phyloP scores from a whole-genome alignment of 169 alveolate species.

The Plasmodium fragile region DNA sequence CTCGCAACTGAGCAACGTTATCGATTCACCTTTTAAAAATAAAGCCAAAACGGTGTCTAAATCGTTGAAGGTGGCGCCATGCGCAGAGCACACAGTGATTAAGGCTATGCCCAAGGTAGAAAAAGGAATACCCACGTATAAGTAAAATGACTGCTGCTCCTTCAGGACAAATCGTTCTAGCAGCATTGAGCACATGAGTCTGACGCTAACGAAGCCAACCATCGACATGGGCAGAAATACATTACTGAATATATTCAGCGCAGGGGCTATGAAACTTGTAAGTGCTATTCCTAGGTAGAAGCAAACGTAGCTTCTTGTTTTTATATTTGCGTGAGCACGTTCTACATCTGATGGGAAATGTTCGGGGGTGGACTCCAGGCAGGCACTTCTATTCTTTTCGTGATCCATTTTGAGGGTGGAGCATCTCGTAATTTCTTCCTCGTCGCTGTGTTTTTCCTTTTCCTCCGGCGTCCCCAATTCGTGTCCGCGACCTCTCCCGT shows the following conservation, averaged over 20 bases:
- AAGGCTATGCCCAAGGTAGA: slow-evolving; percentile 18
- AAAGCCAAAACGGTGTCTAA: slow-evolving; percentile 23
- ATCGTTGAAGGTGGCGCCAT: neutral
- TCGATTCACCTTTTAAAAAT: slow-evolving; percentile 12
- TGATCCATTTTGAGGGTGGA: neutral
- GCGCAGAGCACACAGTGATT: slow-evolving; percentile 15
- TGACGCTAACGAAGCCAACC: slow-evolving; percentile 53
- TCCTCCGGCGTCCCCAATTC: neutral
- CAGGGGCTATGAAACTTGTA: slow-evolving; percentile 41
- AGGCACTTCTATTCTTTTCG: neutral
- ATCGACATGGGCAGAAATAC: slow-evolving; percentile 18
- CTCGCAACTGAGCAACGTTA: slow-evolving; percentile 6
- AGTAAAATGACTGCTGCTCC: slow-evolving; percentile 21
- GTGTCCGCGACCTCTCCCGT: too few relatives aligned
- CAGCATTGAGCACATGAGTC: slow-evolving; percentile 33
- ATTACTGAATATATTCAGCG: slow-evolving; percentile 25
- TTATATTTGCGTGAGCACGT: neutral
- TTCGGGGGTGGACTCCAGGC: neutral
- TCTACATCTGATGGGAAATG: neutral
- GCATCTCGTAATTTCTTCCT: slow-evolving; percentile 7
- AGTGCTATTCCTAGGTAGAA: slow-evolving; percentile 34
- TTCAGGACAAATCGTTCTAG: slow-evolving; percentile 20
- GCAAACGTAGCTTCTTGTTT: slow-evolving; percentile 16
- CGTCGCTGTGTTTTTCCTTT: slow-evolving; percentile 6
- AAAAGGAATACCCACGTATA: slow-evolving; percentile 43